These are phyloP conservation scores for Pholiota microspora DNA, from an alignment of 768 basidiomycete species.

Conservation along the genomic window DNA sequence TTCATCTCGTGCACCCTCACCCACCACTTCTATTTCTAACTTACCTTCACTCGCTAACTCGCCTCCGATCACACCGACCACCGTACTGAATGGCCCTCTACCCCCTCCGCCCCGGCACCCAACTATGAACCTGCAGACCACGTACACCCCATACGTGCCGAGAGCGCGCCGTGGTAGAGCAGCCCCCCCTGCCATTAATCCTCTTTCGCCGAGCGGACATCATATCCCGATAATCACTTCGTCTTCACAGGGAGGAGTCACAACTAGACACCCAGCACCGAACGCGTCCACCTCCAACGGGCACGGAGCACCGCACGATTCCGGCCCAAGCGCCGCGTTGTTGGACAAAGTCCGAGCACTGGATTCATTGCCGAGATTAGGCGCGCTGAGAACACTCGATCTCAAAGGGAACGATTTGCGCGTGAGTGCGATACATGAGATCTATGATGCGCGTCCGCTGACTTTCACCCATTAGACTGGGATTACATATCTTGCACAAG, in stretches of 20 bases:
- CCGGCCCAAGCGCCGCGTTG: constrained; percentile 70
- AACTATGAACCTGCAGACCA: constrained; percentile 58
- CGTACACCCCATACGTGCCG: constrained; percentile 83
- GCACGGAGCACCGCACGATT: constrained; percentile 30
- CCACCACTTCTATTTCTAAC: constrained; percentile 30
- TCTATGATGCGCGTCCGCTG: background rate
- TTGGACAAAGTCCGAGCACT: constrained; percentile 88
- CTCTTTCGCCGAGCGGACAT: constrained; percentile 41
- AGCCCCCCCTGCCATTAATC: constrained; percentile 38
- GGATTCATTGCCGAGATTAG: constrained; percentile 82
- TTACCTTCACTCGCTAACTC: constrained; percentile 28
- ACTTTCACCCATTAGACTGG: constrained; percentile 50
- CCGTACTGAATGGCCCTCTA: constrained; percentile 24
- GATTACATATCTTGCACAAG: constrained; percentile 89
- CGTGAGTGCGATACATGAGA: constrained; percentile 43
- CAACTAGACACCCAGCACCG: constrained; percentile 38
- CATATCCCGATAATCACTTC: constrained; percentile 70
- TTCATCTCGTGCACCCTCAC: constrained; percentile 37
- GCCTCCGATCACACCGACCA: constrained; percentile 26
- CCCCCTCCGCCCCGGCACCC: constrained; percentile 42
- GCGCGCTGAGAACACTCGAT: constrained; percentile 86
- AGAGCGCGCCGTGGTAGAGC: constrained; percentile 49
- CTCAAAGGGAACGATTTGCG: constrained; percentile 89
- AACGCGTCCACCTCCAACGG: constrained; percentile 19
- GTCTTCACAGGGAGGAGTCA: constrained; percentile 52